Evolutionary conservation across 805 yeast species (phyloP), one percentile per base, ranked within the genome.

Genomic region (Tetrapisispora iriomotensis): DNA sequence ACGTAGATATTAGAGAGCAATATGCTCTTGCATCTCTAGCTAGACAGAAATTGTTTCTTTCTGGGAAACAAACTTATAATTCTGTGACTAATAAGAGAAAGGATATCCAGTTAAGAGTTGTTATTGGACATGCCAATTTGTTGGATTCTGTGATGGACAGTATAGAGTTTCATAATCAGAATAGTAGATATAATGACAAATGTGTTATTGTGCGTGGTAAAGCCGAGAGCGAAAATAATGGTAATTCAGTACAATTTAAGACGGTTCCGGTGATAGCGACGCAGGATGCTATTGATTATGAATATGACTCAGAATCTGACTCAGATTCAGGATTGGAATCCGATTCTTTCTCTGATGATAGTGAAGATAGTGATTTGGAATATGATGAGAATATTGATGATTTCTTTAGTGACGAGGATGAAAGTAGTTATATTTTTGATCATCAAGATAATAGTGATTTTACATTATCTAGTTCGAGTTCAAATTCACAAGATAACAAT

Each of bases 71-170:
- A 6, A n/a, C 21, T 9, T 23, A 7, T 8, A 20, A 33, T 33
- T 4, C 15, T 13, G 15, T 2, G 3, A 39, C 39, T 19, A 45
- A 35, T 23, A 35, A 39, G 25, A 38, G 33, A 21, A 51, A 45
- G 33, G 58, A 56, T 22, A 45, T 45, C 26, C 48, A 60, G 20
- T 39, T 58, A 18, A 41, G 64, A 20, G 47, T 51, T 6, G 37
- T 60, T 13, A 60, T 60, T 1, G 63, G 60, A 3, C 64, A 60
- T 40, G 62, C 64, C 1, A 57, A 58, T 42, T 37, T 60, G 29
- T 41, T 58, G 23, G 64, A 60, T 38, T 47, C 46, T 17, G 33
- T 58, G 8, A 48, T 48, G 41, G 57, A 52, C 15, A 46, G 36
- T 18, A 48, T 53, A 8, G 47, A 43, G 13, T n/a, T 31, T 35